These are phyloP conservation scores for Peziza echinospora DNA, from an alignment of 495 filamentous ascomycete genomes.

Conservation along the genomic window DNA sequence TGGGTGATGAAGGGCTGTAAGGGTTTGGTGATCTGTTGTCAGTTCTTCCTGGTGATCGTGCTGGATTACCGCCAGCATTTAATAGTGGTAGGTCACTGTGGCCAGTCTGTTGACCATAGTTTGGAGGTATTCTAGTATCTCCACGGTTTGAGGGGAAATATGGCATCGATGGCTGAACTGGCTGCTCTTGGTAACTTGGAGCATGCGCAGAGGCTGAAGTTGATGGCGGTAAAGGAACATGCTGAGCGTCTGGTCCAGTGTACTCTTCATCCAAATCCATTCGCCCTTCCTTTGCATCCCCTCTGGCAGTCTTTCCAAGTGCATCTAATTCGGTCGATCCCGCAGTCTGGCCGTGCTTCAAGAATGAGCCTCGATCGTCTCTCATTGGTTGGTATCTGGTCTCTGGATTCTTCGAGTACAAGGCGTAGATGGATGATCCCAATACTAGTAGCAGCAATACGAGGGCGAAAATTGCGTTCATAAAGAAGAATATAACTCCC, in stretches of 20 bases:
- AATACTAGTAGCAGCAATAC: slow-evolving; percentile 75
- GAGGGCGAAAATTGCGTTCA: slow-evolving; percentile 72
- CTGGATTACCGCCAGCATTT: slow-evolving; percentile 8
- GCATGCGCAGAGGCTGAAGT: slow-evolving; percentile 20
- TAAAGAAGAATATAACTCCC: slow-evolving; percentile 81
- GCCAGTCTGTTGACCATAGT: slow-evolving; percentile 10
- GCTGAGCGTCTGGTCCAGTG: slow-evolving; percentile 21
- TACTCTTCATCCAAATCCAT: slow-evolving; percentile 55
- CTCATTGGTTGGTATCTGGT: slow-evolving; percentile 91
- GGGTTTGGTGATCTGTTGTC: slow-evolving; percentile 9
- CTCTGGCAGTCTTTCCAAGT: slow-evolving; percentile 75
- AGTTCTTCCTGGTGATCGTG: slow-evolving; percentile 12
- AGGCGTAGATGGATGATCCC: slow-evolving; percentile 56
- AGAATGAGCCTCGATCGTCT: slow-evolving; percentile 90
- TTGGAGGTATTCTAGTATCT: slow-evolving; percentile 9
- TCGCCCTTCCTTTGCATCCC: slow-evolving; percentile 45
- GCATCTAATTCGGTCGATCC: slow-evolving; percentile 69
- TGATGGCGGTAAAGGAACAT: slow-evolving; percentile 22
- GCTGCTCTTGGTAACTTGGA: slow-evolving; percentile 13
- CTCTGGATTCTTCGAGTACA: slow-evolving; percentile 89
- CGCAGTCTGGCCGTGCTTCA: slow-evolving; percentile 82
- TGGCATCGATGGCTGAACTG: slow-evolving; percentile 9
- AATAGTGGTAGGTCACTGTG: slow-evolving; percentile 15
- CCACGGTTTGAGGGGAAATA: slow-evolving; percentile 11
- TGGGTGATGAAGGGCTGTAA: slow-evolving; percentile 1